A percentile compares a stretch with the other conserved stretches of the same genome.
phyloP scores from a whole-genome alignment of 2,329 filamentous ascomycete genomes.

The Xylaria sp. region DNA sequence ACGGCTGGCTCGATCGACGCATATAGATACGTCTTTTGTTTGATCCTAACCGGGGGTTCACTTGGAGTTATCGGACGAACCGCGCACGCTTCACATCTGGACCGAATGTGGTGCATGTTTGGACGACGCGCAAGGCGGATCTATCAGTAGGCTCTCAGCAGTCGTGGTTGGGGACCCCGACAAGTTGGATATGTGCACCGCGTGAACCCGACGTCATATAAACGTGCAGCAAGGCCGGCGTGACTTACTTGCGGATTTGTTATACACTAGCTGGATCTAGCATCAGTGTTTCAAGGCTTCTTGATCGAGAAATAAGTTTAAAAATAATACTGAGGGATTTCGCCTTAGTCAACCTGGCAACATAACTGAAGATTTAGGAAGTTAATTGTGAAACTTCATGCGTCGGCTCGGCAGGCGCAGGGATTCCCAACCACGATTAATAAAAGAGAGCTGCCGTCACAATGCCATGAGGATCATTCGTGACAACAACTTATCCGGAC shows the following conservation, averaged over 20 bases:
- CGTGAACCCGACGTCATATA: neutral
- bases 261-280: constrained; percentile 1
- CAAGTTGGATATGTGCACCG: neutral
- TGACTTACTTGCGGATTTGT: neutral
- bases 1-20: constrained; percentile 25
- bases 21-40: constrained; percentile 21
- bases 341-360: constrained; percentile 6
- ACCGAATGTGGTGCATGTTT: neutral
- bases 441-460: constrained; percentile 17
- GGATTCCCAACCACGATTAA: constrained; percentile 24
- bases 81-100: neutral
- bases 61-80: constrained; percentile 8
- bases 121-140: neutral
- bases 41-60: constrained; percentile 12
- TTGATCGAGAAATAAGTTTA: neutral
- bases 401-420: constrained; percentile 20
- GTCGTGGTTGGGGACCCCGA: neutral
- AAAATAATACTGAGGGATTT: constrained; percentile 11
- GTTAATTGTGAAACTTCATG: constrained; percentile 21
- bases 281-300: neutral
- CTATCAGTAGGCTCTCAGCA: neutral
- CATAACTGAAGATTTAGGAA: neutral
- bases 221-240: neutral
- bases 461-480: constrained; percentile 20
- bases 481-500: constrained; percentile 17